Evolutionary conservation across 257 asterid genomes (phyloP).

Genomic region (Solanum arcanum): DNA sequence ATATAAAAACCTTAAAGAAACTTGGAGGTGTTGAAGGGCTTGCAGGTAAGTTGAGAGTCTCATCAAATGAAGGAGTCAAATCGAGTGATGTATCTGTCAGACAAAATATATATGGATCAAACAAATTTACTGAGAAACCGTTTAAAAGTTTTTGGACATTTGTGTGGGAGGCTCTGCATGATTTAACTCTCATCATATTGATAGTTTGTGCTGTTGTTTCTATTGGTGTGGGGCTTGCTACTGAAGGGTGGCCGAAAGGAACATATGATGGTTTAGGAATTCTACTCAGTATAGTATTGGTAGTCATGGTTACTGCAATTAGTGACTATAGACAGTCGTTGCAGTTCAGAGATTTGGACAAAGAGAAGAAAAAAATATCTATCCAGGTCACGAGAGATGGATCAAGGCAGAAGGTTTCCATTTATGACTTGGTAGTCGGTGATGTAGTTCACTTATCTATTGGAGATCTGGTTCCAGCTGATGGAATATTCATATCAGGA

Average conservation of each 20-base stretch:
- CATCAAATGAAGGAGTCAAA: constrained; percentile 59
- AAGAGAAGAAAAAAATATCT: constrained; percentile 90
- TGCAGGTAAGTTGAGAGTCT: constrained; percentile 50
- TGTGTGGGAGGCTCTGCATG: constrained; percentile 96
- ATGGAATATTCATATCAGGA: constrained; percentile 77
- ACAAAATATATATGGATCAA: constrained; percentile 59
- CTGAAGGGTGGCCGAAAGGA: constrained; percentile 98
- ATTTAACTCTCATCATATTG: constrained; percentile 82
- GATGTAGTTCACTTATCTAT: constrained; percentile 63
- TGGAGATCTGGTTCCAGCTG: constrained; percentile 90
- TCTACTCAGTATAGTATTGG: constrained; percentile 71
- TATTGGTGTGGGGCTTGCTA: constrained; percentile 89
- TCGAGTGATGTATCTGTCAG: constrained; percentile 51
- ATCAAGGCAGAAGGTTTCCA: constrained; percentile 66
- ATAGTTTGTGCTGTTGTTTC: constrained; percentile 87
- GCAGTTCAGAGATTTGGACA: constrained; percentile 89
- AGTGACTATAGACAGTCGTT: constrained; percentile 97
- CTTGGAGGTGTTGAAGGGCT: constrained; percentile 75
- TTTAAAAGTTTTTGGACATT: constrained; percentile 80
- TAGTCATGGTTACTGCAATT: constrained; percentile 77
- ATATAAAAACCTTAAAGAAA: constrained; percentile 60
- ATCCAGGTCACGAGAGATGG: constrained; percentile 82
- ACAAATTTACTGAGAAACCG: constrained; percentile 75
- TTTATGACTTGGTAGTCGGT: constrained; percentile 86
- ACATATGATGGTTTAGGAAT: constrained; percentile 90